These are phyloP conservation scores for Triangularia setosa DNA, from an alignment of 2,329 filamentous ascomycete species.

Conservation along the genomic window DNA sequence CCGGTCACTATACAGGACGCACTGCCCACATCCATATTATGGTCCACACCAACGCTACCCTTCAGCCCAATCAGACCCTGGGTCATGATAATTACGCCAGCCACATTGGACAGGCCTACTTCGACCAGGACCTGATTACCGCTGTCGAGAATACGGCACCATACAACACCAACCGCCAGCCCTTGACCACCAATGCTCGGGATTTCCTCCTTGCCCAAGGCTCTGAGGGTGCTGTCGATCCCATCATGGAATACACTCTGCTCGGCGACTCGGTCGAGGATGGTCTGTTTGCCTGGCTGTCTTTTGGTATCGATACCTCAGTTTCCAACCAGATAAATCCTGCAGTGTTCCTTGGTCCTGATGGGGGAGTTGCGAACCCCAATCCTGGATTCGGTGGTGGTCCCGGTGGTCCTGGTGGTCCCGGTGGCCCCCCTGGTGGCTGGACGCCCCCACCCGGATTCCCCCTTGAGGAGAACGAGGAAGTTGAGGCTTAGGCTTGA, in stretches of 20 bases:
- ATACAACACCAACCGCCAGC: conserved; percentile 45
- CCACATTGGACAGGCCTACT: conserved; percentile 63
- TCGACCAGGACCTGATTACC: conserved; percentile 55
- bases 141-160: conserved; percentile 46
- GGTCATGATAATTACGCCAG: conserved; percentile 42
- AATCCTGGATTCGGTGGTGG: not conserved
- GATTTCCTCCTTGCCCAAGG: conserved; percentile 30
- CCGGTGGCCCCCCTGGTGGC: not conserved
- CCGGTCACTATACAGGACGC: conserved; percentile 43
- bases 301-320: conserved; percentile 45
- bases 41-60: conserved; percentile 39
- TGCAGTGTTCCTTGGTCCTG: conserved; percentile 32
- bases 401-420: conserved; percentile 10
- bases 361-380: conserved; percentile 33
- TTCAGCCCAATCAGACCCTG: conserved; percentile 40
- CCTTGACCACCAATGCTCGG: conserved; percentile 36
- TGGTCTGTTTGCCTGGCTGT: conserved; percentile 54
- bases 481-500: not conserved
- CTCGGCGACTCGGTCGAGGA: conserved; percentile 51
- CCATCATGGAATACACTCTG: conserved; percentile 50
- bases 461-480: not conserved
- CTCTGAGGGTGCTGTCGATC: conserved; percentile 27
- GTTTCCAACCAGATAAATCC: conserved; percentile 25
- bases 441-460: not conserved
- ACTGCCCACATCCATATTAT: conserved; percentile 48